Conservation (phyloP, 2,329 filamentous ascomycete genomes). For the Alternaria sp. region DNA sequence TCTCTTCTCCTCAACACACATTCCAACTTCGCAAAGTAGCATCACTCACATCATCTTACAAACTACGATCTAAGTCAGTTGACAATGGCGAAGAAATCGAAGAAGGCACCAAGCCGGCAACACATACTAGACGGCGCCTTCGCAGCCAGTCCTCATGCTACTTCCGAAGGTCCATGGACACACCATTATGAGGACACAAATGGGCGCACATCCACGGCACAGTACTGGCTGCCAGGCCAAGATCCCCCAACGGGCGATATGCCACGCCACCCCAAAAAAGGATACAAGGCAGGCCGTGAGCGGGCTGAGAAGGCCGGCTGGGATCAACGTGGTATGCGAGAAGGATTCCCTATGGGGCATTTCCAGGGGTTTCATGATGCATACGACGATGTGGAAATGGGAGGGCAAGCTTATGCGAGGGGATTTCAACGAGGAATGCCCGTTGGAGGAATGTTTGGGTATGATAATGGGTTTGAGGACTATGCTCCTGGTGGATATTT, state of each 20-base stretch:
- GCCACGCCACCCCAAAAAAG: neutral
- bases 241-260: neutral
- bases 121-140: neutral
- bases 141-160: neutral
- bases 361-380: neutral
- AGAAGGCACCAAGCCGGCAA: neutral
- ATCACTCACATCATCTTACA: neutral
- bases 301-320: neutral
- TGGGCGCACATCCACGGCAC: neutral
- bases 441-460: neutral
- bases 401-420: neutral
- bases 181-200: neutral
- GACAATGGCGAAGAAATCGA: neutral
- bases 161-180: neutral
- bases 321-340: neutral
- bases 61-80: neutral
- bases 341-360: neutral
- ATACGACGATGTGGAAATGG: neutral
- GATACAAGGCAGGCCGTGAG: neutral
- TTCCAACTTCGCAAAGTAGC: neutral
- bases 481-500: neutral
- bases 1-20: neutral
- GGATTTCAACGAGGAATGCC: neutral
- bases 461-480: neutral
- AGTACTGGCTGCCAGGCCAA: neutral